Base-by-base conservation (phyloP, 306 rosid species). In the Biancaea sappan region DNA sequence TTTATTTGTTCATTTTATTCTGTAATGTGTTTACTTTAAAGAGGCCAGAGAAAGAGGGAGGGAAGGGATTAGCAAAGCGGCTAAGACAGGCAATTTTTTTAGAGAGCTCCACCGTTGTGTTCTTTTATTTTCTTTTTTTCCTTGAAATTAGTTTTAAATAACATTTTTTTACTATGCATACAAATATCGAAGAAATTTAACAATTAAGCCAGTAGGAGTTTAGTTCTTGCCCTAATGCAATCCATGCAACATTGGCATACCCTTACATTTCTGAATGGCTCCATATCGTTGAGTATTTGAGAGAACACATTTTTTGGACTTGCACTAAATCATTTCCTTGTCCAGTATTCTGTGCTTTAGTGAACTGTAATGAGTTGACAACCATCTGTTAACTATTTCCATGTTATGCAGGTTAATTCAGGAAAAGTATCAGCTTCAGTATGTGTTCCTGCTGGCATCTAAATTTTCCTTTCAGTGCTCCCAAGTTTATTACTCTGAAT, bases 351-450 rank as follows among this genome's bases (percentile, higher is more conserved):
- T 5, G 29, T 60, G 8, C 19, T 18, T 4, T 4, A 6, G 11
- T 19, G 34, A 18, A 58, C 51, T 38, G 46, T 56, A 12, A 51
- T 56, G 60, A 29, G 60, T 56, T 63, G 38, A 46, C 72, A 43
- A 19, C 34, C 8, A 46, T 44, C 50, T 76, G 43, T 57, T 83
- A 74, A 81, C 68, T 78, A 66, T 61, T 67, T 69, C 69, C 61
- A 14, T 77, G 61, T 47, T 62, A 18, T 76, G 81, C 92, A 94
- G 97, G 90, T 91, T 29, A 90, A 80, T 37, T 37, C 90, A 8
- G 91, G 98, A 51, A 94, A 94, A 83, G 76, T 94, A 70, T 84
- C 98, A 14, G 91, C 96, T 29, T 81, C 91, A 11, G 98, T 94
- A 88, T 12, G 89, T 52, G 16, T 50, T 50, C 78, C 76, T 32